Evolutionary conservation across 345 rosid species (phyloP), one percentile per base, ranked within the genome.

Genomic region (Limnanthes douglasii): DNA sequence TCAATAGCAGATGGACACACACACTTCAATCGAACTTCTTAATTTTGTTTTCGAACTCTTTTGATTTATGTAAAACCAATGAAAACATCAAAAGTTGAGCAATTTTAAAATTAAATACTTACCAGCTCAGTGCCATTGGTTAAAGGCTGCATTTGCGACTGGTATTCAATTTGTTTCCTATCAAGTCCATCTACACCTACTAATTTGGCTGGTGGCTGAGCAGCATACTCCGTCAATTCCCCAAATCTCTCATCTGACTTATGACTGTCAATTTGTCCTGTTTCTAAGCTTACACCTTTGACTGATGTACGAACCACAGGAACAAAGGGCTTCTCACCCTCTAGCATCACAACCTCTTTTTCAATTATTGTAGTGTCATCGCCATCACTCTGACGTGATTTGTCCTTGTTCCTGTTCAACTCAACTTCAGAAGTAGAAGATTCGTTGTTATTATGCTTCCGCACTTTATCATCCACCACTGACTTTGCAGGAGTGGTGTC

Each of bases 291-390:
- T 31, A 37, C 53, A 43, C 47, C 57, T 34, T 48, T 56, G 48
- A 52, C 74, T n/a, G 55, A 53, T 35, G 47, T 53, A 5, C 50
- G 62, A 29, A 44, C 16, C 13, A 35, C 9, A 32, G 72, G 45
- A 60, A 50, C 13, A 4, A 54, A 39, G 5, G 75, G 66, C 53
- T 63, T 68, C 59, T 80, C 76, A 35, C 44, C 20, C 61, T 80
- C 79, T 19, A 65, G 74, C 62, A 69, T 59, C 53, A 75, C 75
- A 42, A 90, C 72, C 31, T 63, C 62, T 51, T 88, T 88, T 53
- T 83, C 72, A 34, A 88, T 45, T 43, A 76, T 66, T 11, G 57
- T 57, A 47, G 61, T 56, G 38, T 75, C 86, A 53, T 78, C 80
- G 30, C 28, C 65, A 37, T 68, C 80, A 47, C 45, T 65, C 6